Conservation (phyloP, 305 asterid genomes). For the Fraxinus xanthoxyloides region DNA sequence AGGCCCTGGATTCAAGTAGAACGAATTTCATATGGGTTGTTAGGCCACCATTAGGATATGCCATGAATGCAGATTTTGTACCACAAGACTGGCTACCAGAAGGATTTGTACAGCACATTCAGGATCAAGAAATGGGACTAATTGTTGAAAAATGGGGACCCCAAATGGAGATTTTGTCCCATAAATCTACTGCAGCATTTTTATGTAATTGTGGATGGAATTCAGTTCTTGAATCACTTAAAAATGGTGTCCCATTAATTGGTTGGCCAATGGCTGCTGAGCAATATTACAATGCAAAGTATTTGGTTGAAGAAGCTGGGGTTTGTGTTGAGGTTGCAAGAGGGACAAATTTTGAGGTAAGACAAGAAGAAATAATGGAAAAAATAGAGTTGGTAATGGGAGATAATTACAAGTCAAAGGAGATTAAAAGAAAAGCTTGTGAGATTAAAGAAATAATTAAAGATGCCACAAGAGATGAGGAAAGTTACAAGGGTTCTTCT, state of each 20-base stretch:
- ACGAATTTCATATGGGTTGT: constrained; percentile 56
- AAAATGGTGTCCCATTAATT: constrained; percentile 48
- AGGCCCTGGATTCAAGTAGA: constrained; percentile 42
- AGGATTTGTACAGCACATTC: constrained; percentile 34
- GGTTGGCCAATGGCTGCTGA: constrained; percentile 75
- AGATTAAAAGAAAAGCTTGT: constrained; percentile 35
- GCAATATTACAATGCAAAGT: constrained; percentile 55
- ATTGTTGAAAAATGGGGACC: constrained; percentile 59
- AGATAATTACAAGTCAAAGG: constrained; percentile 34
- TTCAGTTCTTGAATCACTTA: constrained; percentile 60
- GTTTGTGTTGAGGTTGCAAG: constrained; percentile 71
- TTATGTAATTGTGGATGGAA: constrained; percentile 71
- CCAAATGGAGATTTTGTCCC: constrained; percentile 48
- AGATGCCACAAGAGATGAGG: constrained; percentile 38
- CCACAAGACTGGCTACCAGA: constrained; percentile 68
- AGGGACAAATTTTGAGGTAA: constrained; percentile 53
- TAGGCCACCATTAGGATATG: constrained; percentile 56
- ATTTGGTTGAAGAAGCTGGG: constrained; percentile 46
- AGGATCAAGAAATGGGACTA: constrained; percentile 39
- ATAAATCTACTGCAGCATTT: constrained; percentile 44
- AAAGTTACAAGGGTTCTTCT: constrained; percentile 39
- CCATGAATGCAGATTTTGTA: constrained; percentile 36
- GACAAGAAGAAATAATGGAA: constrained; percentile 39
- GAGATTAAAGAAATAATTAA: constrained; percentile 35
- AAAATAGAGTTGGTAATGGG: constrained; percentile 65